Base-by-base conservation (phyloP, 2,329 filamentous ascomycete species). In the Talaromyces sp. region DNA sequence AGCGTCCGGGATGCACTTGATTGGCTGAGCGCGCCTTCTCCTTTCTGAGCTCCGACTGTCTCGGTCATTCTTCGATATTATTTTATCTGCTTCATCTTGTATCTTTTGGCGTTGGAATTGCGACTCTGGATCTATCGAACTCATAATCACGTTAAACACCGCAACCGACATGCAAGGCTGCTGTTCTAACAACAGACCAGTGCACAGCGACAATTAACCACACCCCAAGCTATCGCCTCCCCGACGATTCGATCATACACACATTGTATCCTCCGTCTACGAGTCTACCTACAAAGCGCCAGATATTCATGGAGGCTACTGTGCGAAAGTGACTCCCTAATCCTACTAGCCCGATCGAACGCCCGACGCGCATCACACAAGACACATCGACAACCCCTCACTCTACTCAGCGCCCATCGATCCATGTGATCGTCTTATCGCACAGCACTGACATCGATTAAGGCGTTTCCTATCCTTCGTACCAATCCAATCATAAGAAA, bases 381-480 rank as follows among this genome's bases (percentile, higher is more conserved):
- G 57, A 47, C 17, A 31, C 25, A 10, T 50, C 59, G 33, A 61
- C 43, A 50, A 61, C 59, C 59, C 59, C 59, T 61, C 59, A 37
- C 58, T 50, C 43, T 6, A 41, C 27, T 22, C 43, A 60, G 45
- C 43, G 27, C 41, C 27, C 52, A 56, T 37, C 52, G 41, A 63
- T 64, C 54, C 49, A 61, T 61, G 59, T 61, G 52, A 61, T 33
- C 47, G 56, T 39, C 63, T 56, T 43, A 47, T 56, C 49, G 43
- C 59, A 52, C 49, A 47, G 59, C 59, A 61, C 43, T 52, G 59
- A 61, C 59, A 50, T 31, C 4, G 58, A 37, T 25, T 22, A 61
- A 61, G 47, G 33, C 59, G 59, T 13, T 37, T 39, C 3, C 15
- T 19, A 39, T 52, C 37, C 2, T 13, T 50, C 39, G 57, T 60